Base-by-base conservation (phyloP, 768 basidiomycete species). In the Collybia nuda region DNA sequence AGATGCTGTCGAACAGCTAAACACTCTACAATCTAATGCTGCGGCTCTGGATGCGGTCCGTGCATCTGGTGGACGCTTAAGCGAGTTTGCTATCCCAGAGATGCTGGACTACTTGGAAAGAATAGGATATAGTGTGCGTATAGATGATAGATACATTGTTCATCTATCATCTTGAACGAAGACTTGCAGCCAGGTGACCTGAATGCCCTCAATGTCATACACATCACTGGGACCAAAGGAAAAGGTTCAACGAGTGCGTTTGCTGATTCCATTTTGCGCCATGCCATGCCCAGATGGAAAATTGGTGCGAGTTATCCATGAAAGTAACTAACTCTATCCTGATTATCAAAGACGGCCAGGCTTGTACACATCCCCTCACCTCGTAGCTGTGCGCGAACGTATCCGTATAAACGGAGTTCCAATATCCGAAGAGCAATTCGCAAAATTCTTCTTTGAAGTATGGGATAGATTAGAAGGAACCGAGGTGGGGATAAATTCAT, bases 201-300 rank as follows among this genome's bases (percentile, higher is more conserved):
- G 38, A 94, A 98, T 64, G 70, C 72, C 19, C 75, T 99, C 47
- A 96, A 98, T 67, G 93, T 96, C 50, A 82, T 98, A 41, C 96
- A 99, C 73, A 85, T 99, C 57, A 95, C 96, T 7, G 96, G 96
- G 3, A 98, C 97, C 3, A 99, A 99, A 70, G 96, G 96, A 28
- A 99, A 99, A 67, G 96, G 96, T 6, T 98, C 96, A 2, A 94
- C 97, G 1, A 92, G 90, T 56, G 96, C 97, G 6, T 98, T 98
- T 61, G 81, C 83, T 3, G 88, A 93, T 59, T 90, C 89, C 8
- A 85, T 98, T 47, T 73, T 98, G 44, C 81, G 91, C n/a, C 76
- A 80, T 52, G 69, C 78, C n/a, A 79, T 71, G 56, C 87, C 94
- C 6, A 70, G 76, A 2, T 90, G 86, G 76, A 94, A 85, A 74